A percentile compares a stretch with the other conserved stretches of the same genome.
Conservation (phyloP, 768 basidiomycete genomes). For the Serendipita indica region DNA sequence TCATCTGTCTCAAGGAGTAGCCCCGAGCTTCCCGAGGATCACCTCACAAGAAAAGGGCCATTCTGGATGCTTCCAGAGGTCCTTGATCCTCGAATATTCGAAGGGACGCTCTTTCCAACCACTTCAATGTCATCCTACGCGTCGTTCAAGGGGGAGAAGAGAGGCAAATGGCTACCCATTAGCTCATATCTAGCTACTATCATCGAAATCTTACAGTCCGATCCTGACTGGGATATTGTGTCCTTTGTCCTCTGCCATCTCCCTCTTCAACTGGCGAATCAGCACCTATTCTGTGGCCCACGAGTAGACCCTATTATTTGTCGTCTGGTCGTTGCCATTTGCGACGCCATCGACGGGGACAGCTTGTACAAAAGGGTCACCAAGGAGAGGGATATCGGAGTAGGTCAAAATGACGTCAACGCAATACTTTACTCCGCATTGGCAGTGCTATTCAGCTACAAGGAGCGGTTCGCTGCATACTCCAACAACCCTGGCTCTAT, state of each 20-base stretch:
- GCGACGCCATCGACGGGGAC: conserved; percentile 41
- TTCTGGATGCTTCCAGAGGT: background rate
- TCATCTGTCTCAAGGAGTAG: too few species aligned
- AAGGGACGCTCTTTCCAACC: background rate
- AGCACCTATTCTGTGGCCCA: conserved; percentile 91
- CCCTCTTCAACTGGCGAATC: conserved; percentile 83
- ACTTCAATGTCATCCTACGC: conserved; percentile 23
- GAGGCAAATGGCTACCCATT: conserved; percentile 39
- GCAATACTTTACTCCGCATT: conserved; percentile 78
- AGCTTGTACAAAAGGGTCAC: background rate
- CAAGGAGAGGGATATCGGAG: conserved; percentile 24
- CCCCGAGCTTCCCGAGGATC: too few species aligned
- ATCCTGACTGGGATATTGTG: conserved; percentile 82
- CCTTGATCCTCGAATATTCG: background rate
- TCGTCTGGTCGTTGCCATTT: conserved; percentile 46
- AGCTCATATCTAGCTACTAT: conserved; percentile 58
- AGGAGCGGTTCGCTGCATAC: conserved; percentile 21
- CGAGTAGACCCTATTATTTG: conserved; percentile 47
- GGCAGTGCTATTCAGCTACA: conserved; percentile 78
- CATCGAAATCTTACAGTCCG: conserved; percentile 49
- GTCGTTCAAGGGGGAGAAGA: conserved; percentile 15
- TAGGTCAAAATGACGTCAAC: conserved; percentile 60
- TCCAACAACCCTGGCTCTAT: too few species aligned
- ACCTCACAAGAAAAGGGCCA: conserved; percentile 14
- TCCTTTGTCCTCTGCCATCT: conserved; percentile 86